Conservation (phyloP, 1,284 basidiomycete genomes). For the Quambalaria eucalypti region DNA sequence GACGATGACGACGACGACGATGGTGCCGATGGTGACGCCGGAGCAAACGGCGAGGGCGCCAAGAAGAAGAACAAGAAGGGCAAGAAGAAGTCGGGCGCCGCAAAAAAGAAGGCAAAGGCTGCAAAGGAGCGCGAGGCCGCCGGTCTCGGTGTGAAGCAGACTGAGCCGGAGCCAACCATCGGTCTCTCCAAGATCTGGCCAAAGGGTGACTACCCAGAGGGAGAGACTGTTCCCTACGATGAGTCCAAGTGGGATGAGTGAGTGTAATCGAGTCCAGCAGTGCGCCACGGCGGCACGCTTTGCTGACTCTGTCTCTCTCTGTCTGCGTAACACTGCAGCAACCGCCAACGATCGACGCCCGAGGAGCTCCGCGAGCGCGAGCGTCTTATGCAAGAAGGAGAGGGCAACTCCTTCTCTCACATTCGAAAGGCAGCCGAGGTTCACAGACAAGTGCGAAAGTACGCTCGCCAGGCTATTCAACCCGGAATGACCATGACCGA, state of each 20-base stretch:
- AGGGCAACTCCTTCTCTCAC: conserved; percentile 63
- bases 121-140: conserved; percentile 14
- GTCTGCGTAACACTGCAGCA: background rate
- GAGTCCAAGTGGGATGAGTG: conserved; percentile 58
- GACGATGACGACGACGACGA: conserved; percentile 30
- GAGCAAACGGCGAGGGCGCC: conserved; percentile 14
- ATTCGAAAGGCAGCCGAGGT: conserved; percentile 89
- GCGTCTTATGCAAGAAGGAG: conserved; percentile 48
- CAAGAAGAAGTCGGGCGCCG: conserved; percentile 58
- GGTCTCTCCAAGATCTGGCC: conserved; percentile 83
- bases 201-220: conserved; percentile 75
- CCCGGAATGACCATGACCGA: conserved; percentile 93
- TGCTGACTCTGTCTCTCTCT: background rate
- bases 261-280: background rate
- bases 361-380: conserved; percentile 84
- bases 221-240: conserved; percentile 80
- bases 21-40: conserved; percentile 9
- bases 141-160: conserved; percentile 52
- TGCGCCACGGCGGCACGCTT: background rate
- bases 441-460: conserved; percentile 73
- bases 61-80: conserved; percentile 69
- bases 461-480: conserved; percentile 72
- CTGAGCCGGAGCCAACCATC: conserved; percentile 76
- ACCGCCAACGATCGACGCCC: conserved; percentile 59
- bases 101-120: conserved; percentile 32